Evolutionary conservation across 164 flowering plant genomes (phyloP).

Genomic region (Annona cherimola): DNA sequence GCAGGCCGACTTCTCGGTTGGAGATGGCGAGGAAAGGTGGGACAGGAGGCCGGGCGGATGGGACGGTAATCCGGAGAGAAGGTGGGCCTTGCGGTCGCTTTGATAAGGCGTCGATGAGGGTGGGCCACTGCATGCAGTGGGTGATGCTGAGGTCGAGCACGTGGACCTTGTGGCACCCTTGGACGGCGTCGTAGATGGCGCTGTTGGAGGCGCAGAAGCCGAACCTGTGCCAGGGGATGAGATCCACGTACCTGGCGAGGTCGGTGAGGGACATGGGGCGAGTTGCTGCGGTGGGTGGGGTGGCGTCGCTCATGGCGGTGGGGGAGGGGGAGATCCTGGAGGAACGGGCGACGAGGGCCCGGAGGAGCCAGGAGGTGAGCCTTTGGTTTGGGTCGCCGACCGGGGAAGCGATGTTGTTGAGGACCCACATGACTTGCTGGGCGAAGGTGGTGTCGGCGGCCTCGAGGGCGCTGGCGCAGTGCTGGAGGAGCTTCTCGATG

Average conservation of each 20-base stretch:
- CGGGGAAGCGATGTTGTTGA: conserved; percentile 70
- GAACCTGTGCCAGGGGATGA: conserved; percentile 83
- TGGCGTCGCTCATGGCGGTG: conserved; percentile 24
- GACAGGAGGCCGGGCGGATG: conserved; percentile 50
- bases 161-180: conserved; percentile 50
- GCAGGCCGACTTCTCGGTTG: conserved; percentile 52
- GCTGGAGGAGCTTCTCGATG: conserved; percentile 75
- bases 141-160: conserved; percentile 72
- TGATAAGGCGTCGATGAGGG: conserved; percentile 70
- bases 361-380: conserved; percentile 60
- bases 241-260: conserved; percentile 73
- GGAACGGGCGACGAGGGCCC: conserved; percentile 62
- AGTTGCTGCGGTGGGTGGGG: conserved; percentile 13
- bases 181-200: conserved; percentile 52
- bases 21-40: conserved; percentile 67
- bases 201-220: conserved; percentile 79
- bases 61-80: conserved; percentile 52
- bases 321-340: conserved; percentile 63
- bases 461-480: conserved; percentile 76
- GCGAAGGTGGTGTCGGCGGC: conserved; percentile 67
- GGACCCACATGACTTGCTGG: conserved; percentile 94
- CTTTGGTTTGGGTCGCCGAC: conserved; percentile 78
- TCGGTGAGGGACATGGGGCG: conserved; percentile 57
- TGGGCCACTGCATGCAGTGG: conserved; percentile 92
- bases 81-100: conserved; percentile 66